These are phyloP conservation scores for Kuraishia hungarica DNA, from an alignment of 805 yeast genomes.

Conservation along the genomic window DNA sequence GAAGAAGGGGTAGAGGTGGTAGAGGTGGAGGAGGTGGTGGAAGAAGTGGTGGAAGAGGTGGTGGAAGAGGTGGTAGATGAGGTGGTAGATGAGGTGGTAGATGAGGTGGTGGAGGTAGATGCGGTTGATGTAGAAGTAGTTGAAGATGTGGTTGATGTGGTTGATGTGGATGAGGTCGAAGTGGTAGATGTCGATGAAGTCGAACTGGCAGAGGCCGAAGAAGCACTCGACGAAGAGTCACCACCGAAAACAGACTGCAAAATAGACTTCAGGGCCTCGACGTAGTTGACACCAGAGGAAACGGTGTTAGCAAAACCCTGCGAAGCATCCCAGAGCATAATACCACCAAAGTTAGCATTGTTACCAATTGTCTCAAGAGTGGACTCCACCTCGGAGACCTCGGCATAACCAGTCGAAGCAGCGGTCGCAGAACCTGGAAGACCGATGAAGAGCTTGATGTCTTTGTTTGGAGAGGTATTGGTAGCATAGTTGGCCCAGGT, in stretches of 20 bases:
- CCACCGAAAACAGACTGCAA: slow-evolving; percentile 10
- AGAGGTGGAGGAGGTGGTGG: slow-evolving; percentile 7
- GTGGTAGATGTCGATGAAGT: slow-evolving; percentile 5
- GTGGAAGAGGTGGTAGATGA: slow-evolving; percentile 8
- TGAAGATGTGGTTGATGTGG: slow-evolving; percentile 6
- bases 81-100: slow-evolving; percentile 4
- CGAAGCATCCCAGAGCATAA: slow-evolving; percentile 83
- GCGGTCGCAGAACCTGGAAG: slow-evolving; percentile 50
- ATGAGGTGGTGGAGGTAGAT: slow-evolving; percentile 12
- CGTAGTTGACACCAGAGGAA: slow-evolving; percentile 30
- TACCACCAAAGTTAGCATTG: slow-evolving; percentile 51
- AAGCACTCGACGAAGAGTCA: slow-evolving; percentile 4
- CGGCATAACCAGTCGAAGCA: slow-evolving; percentile 50
- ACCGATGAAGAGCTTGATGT: slow-evolving; percentile 68
- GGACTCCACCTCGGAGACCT: slow-evolving; percentile 28
- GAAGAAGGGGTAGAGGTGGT: slow-evolving; percentile 9
- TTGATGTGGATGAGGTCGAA: slow-evolving; percentile 4
- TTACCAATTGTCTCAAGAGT: slow-evolving; percentile 18
- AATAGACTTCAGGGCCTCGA: slow-evolving; percentile 17
- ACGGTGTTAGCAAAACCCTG: slow-evolving; percentile 41
- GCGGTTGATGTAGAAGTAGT: slow-evolving; percentile 6
- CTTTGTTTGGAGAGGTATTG: slow-evolving; percentile 50
- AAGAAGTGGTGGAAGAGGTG: slow-evolving; percentile 9
- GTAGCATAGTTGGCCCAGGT: slow-evolving; percentile 65
- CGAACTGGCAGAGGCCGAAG: slow-evolving; percentile 3